A percentile compares a stretch with the other conserved stretches of the same genome.
phyloP scores from a whole-genome alignment of 805 yeast species.

The Zygosaccharomyces gambellarensis region DNA sequence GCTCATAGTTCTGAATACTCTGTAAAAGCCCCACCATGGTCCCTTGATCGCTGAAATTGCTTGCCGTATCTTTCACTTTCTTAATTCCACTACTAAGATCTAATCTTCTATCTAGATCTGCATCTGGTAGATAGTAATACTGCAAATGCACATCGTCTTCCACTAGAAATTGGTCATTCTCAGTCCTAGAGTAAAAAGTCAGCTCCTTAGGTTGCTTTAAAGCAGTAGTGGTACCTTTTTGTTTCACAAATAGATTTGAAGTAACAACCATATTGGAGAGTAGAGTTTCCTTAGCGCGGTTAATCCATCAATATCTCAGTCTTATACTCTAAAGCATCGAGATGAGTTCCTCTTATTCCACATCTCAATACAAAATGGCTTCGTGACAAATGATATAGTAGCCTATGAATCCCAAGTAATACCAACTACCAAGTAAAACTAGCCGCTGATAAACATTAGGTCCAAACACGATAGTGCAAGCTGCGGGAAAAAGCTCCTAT shows the following conservation, averaged over 20 bases:
- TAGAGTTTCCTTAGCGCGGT: background rate
- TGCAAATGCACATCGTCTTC: slow-evolving; percentile 51
- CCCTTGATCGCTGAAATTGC: slow-evolving; percentile 43
- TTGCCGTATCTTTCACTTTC: slow-evolving; percentile 49
- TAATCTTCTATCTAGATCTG: slow-evolving; percentile 52
- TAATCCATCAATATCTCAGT: background rate
- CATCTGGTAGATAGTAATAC: slow-evolving; percentile 81
- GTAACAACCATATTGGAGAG: slow-evolving; percentile 27
- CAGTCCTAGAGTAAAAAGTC: slow-evolving; percentile 56
- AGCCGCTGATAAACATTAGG: background rate
- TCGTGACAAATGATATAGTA: background rate
- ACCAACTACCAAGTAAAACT: background rate
- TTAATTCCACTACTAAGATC: slow-evolving; percentile 64
- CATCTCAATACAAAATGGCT: background rate
- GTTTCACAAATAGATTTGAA: slow-evolving; percentile 31
- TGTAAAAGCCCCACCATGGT: slow-evolving; percentile 49
- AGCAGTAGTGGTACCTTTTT: slow-evolving; percentile 59
- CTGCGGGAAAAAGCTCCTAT: background rate
- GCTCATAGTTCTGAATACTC: slow-evolving; percentile 56
- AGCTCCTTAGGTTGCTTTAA: slow-evolving; percentile 85
- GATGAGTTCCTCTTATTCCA: background rate
- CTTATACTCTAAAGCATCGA: background rate
- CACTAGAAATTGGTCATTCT: slow-evolving; percentile 45
- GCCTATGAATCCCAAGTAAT: background rate
- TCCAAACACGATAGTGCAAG: background rate